Evolutionary conservation across 228 moss, liverwort and hornwort species (phyloP), one percentile per base, ranked within the genome.

Genomic region (Sphagnum magellanicum): DNA sequence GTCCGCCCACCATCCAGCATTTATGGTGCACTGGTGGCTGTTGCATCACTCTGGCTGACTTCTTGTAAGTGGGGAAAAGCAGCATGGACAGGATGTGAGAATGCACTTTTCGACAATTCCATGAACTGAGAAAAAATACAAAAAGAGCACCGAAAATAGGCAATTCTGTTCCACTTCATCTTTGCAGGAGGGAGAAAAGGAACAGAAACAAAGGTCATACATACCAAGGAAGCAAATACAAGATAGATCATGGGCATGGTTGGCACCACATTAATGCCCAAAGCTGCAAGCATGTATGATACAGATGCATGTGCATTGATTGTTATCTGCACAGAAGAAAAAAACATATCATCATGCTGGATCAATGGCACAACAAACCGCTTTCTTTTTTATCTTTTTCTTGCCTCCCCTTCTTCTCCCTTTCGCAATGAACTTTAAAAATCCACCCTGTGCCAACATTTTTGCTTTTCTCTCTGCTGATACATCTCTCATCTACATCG

Each of bases 251-350:
- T 80, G 63, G 88, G 76, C 94, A 98, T 98, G 63, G 87, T 81
- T 50, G 90, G 92, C 68, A 92, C 78, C 16, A 92, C 71, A 67
- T 98, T 98, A 62, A 94, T 81, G 50, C 98, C 94, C 59, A 92
- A 59, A 50, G 94, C 90, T 11, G 94, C 98, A 71, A 98, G 71
- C 81, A 94, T 88, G 83, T 89, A 98, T 6, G 92, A 92, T 50
- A 98, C 63, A 51, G 98, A 94, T 50, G 98, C 98, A 77, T 98
- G 94, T 65, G 98, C 92, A 78, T 98, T 98, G 72, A 94, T 87
- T 52, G 98, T 98, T 61, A 98, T 98, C 93, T 91, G 77, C 78
- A 73, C 52, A 32, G 32, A 32, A 32, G 32, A 32, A 32, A 32
- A 32, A 32, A 32, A 32, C 32, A 3, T 32, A 32, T 32, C 2